Evolutionary conservation across 192 early-diverging fungal species (phyloP), one percentile per base, ranked within the genome.

Genomic region (Linnemannia elongata): DNA sequence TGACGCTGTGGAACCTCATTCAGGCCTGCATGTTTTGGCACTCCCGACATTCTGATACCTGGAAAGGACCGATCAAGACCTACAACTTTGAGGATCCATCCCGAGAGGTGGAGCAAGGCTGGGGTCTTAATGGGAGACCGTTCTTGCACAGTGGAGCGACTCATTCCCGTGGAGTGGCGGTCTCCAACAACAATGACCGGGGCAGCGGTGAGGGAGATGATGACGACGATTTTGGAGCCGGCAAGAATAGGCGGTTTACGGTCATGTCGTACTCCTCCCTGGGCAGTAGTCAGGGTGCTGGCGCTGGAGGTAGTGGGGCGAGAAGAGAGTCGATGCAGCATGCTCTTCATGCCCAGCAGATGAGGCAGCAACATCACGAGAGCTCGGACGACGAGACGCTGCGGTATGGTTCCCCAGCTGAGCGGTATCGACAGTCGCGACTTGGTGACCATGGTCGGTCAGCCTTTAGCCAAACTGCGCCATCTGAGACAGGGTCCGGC

Each of bases 11-110:
- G 85, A 87, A 87, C 44, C 68, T 79, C 6, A 87, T 87, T 49
- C 75, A 81, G 24, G 76, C 75, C 2, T 81, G 80, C 20, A 87
- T 87, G 71, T 87, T 87, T 66, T 87, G 78, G 79, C 60, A 44
- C 41, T 7, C 57, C 18, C 54, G 85, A 24, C 85, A 81, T 33
- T 72, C 60, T 10, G 76, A 72, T 33, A 20, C 75, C 3, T 87
- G 85, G 85, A 77, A 33, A 38, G 85, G 85, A 4, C 85, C 85
- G 12, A 87, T 68, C 13, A 87, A 75, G 52, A 78, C 75, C 30
- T 87, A 87, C 39, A 78, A 30, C 36, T 81, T 87, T 75, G 85
- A 87, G 22, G 80, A 87, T 20, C 85, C 85, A 20, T 55, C 60
- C 4, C 72, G 57, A 1, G 76, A 74, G 7, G 20, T 49, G 5